Conservation (phyloP, 768 basidiomycete species). For the Lentinula aciculospora region DNA sequence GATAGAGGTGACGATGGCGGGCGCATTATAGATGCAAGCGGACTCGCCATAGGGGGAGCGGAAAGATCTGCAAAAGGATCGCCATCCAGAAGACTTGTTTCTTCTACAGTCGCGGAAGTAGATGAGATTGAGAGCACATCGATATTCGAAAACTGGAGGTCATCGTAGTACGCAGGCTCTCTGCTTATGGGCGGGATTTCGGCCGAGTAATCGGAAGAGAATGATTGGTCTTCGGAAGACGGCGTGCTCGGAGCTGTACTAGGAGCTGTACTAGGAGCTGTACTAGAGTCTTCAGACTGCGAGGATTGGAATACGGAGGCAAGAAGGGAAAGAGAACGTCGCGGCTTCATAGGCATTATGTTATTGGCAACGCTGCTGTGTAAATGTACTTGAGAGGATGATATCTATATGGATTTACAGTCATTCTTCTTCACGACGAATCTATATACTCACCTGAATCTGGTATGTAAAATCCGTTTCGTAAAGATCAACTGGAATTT, state of each 20-base stretch:
- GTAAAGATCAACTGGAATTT: background rate
- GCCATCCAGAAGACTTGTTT: constrained; percentile 51
- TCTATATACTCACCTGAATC: background rate
- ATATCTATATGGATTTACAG: background rate
- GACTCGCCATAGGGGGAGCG: constrained; percentile 13
- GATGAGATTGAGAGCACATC: background rate
- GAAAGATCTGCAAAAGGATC: constrained; percentile 71
- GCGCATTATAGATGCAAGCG: constrained; percentile 8
- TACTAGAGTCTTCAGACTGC: background rate
- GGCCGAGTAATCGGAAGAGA: background rate
- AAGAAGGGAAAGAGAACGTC: background rate
- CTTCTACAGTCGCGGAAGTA: constrained; percentile 4
- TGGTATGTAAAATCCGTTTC: background rate
- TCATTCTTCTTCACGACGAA: too few relatives aligned
- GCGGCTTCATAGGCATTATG: background rate
- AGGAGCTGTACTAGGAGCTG: background rate
- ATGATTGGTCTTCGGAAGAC: background rate
- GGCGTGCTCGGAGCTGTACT: background rate
- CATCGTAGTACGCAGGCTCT: constrained; percentile 4
- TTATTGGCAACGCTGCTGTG: background rate
- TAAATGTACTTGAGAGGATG: background rate
- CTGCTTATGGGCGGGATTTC: background rate
- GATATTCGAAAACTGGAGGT: background rate
- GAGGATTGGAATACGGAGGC: background rate
- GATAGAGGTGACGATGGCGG: constrained; percentile 9